phyloP scores from a whole-genome alignment of 1,284 basidiomycete species.

The Pholiota adiposa region DNA sequence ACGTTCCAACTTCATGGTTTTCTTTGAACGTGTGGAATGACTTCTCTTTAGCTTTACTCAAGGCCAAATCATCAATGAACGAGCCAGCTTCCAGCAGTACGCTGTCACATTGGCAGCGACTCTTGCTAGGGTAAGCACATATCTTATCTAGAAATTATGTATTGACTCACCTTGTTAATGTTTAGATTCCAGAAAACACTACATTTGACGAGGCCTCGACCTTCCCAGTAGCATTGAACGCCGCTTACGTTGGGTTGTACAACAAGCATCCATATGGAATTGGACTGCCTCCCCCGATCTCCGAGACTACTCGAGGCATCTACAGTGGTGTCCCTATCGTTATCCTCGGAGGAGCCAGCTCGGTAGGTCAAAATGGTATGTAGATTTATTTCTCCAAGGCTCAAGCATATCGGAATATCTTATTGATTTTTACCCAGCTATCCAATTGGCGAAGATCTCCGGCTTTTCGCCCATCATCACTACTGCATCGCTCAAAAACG shows the following conservation, averaged over 20 bases:
- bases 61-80: slow-evolving; percentile 38
- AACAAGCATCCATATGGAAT: slow-evolving; percentile 26
- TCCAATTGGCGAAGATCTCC: slow-evolving; percentile 54
- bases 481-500: slow-evolving; percentile 48
- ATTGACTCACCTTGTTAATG: too few relatives aligned
- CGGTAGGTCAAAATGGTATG: slow-evolving; percentile 38
- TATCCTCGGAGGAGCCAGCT: slow-evolving; percentile 37
- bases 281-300: slow-evolving; percentile 31
- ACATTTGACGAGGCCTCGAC: slow-evolving; percentile 44
- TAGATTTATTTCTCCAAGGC: neutral
- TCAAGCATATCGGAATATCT: too few relatives aligned
- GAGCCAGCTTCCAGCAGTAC: too few relatives aligned
- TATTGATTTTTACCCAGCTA: slow-evolving; percentile 30
- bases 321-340: slow-evolving; percentile 34
- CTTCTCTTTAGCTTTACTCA: slow-evolving; percentile 42
- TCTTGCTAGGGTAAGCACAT: too few relatives aligned
- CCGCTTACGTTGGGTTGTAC: slow-evolving; percentile 39
- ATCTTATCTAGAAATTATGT: too few relatives aligned
- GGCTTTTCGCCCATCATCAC: slow-evolving; percentile 55
- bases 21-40: too few relatives aligned
- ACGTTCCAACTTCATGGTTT: too few relatives aligned
- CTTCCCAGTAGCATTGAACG: slow-evolving; percentile 39
- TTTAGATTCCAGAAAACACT: slow-evolving; percentile 39
- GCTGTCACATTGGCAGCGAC: too few relatives aligned
- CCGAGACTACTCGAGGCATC: slow-evolving; percentile 37